Evolutionary conservation across 2,329 filamentous ascomycete species (phyloP).

Genomic region (Truncatella angustata): DNA sequence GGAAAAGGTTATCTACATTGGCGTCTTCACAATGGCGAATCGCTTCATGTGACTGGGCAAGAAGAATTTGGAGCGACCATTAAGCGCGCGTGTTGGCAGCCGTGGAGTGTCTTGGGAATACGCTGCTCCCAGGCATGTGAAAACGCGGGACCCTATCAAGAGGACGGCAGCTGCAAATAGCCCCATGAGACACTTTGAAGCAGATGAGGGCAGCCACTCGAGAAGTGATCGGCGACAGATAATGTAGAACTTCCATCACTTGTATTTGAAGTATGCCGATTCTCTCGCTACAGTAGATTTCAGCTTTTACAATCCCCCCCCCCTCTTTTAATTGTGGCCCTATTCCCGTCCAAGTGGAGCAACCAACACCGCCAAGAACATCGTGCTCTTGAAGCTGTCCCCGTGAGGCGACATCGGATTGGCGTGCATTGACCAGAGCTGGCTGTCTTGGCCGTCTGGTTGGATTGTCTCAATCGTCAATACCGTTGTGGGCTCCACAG

Average conservation of each 20-base stretch:
- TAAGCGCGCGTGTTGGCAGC: not conserved
- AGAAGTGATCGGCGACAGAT: not conserved
- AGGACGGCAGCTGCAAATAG: not conserved
- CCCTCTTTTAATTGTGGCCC: not conserved
- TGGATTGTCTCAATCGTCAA: not conserved
- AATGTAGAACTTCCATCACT: too few relatives aligned
- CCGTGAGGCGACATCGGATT: conserved; percentile 1
- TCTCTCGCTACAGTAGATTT: not conserved
- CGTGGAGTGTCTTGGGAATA: not conserved
- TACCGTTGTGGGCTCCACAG: not conserved
- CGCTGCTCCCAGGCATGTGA: not conserved
- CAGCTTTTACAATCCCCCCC: too few relatives aligned
- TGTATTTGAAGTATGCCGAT: not conserved
- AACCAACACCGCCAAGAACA: not conserved
- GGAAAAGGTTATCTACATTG: too few relatives aligned
- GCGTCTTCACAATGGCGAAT: too few relatives aligned
- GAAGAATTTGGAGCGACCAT: too few relatives aligned
- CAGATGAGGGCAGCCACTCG: not conserved
- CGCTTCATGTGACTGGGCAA: too few relatives aligned
- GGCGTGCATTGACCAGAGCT: too few relatives aligned
- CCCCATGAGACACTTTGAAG: not conserved
- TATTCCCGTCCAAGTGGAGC: not conserved
- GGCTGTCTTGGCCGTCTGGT: not conserved
- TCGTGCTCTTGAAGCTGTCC: not conserved
- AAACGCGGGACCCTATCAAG: not conserved